Conservation (phyloP, 1,139 yeast species). For the Kurtzmaniella quercitrusa region DNA sequence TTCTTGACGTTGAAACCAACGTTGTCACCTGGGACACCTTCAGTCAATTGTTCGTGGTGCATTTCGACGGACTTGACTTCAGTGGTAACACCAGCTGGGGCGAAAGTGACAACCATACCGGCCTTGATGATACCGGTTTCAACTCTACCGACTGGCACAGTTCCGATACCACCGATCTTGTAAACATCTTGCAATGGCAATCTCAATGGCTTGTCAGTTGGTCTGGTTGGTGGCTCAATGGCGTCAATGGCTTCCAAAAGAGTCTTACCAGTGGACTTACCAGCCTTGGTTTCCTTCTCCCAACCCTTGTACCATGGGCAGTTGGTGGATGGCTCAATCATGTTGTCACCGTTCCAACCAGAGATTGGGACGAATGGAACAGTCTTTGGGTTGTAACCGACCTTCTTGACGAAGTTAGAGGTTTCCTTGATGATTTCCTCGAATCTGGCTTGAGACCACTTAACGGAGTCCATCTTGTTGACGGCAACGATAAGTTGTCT, state of each 20-base stretch:
- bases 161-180: slow-evolving; percentile 92
- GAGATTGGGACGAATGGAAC: slow-evolving; percentile 91
- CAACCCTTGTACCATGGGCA: slow-evolving; percentile 93
- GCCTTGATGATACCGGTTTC: slow-evolving; percentile 91
- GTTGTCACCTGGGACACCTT: slow-evolving; percentile 93
- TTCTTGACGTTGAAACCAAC: slow-evolving; percentile 94
- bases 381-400: slow-evolving; percentile 89
- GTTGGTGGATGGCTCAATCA: slow-evolving; percentile 79
- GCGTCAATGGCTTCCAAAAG: slow-evolving; percentile 85
- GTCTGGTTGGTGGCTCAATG: slow-evolving; percentile 81
- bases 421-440: slow-evolving; percentile 82
- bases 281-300: slow-evolving; percentile 81
- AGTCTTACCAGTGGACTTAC: slow-evolving; percentile 78
- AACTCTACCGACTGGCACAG: slow-evolving; percentile 94
- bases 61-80: slow-evolving; percentile 92
- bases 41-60: slow-evolving; percentile 85
- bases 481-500: slow-evolving; percentile 84
- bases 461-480: slow-evolving; percentile 92
- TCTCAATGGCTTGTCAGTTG: slow-evolving; percentile 87
- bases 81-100: slow-evolving; percentile 91
- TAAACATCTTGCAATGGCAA: slow-evolving; percentile 89
- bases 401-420: slow-evolving; percentile 86
- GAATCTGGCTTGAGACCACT: slow-evolving; percentile 79
- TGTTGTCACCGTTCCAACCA: slow-evolving; percentile 95
- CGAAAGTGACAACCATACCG: slow-evolving; percentile 87